Base-by-base conservation (phyloP, 169 alveolate genomes). In the Amoebophrya sp. region DNA sequence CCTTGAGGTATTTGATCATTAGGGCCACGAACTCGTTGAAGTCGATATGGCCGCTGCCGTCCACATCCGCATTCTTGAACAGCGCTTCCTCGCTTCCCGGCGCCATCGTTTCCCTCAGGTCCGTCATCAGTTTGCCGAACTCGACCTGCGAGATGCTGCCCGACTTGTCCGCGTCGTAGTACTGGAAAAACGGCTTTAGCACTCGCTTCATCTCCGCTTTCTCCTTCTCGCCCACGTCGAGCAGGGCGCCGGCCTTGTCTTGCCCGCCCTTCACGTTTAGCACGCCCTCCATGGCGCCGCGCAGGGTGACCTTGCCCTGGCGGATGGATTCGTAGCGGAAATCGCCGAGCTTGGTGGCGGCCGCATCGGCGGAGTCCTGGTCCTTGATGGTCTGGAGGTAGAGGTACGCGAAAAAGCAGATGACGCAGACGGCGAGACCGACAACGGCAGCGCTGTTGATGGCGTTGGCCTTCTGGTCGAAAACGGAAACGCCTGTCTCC, bases 111-210 rank as follows among this genome's bases (percentile, higher is more conserved):
- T 58, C 78, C 34, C 78, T 13, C 78, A 58, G 78, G 34, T 69
- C 88, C 41, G 41, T 20, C 88, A 29, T 31, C 29, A 29, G 42
- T 69, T 26, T 69, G 41, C 10, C 38, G 40, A 31, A 31, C 29
- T 69, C 41, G 41, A 10, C 29, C 29, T 5, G 40, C 16, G 13
- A 15, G 88, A 29, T 26, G 41, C 42, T 69, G 88, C 40, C 88
- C 0, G 89, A 87, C 89, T 38, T 87, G 89, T 87, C 89, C 89
- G 16, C 69, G 78, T 89, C 91, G 78, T 34, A 43, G 29, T 89
- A 40, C 29, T 42, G 26, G 88, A 89, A 45, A 50, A 89, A 89
- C n/a, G 88, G 70, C 29, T 38, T 20, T 2, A 89, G 31, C 31
- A 40, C 50, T 39, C 38, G 31, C 50, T 42, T 88, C 90, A 88